Evolutionary conservation across 306 rosid genomes (phyloP), one percentile per base, ranked within the genome.

Genomic region (Biancaea sappan): DNA sequence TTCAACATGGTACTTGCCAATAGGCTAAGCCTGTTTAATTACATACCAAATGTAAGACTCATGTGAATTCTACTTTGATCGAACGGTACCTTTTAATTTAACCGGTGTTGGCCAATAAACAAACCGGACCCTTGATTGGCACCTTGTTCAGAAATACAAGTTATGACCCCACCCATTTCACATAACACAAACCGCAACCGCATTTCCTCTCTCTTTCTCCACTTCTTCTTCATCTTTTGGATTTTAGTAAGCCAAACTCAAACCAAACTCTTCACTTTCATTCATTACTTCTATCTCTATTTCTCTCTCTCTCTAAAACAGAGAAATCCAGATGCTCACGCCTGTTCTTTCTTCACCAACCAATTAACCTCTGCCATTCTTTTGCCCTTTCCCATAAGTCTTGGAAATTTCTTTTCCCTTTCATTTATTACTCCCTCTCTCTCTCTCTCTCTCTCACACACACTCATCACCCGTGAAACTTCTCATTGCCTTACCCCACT

Each of bases 281-380:
- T 16, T 13, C 53, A 3, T 35, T 7, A 6, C 3, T 28, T 14
- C 19, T 10, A 5, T 8, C 26, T 18, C 9, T 15, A 11, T 29
- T 3, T 25, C 8, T 1, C 4, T 58, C 46, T 40, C 46, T 40
- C 13, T 40, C 48, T 14, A 4, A 4, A 3, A 2, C 6, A 32
- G 26, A 60, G 44, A 60, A 73, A 67, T 82, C 85, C 66, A 73
- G 82, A 82, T 38, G 28, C 53, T 62, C 35, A 52, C 64, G 46
- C 24, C 35, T 34, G 13, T 5, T 66, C 47, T n/a, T 3, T 7
- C 35, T 14, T 26, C 71, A 21, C 8, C 73, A 16, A 68, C 80
- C 83, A 77, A 78, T 77, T 46, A 82, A 53, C 65, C 32, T 2
- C 7, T 67, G 66, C 79, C 81, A 44, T 75, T 76, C 34, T 51